These are phyloP conservation scores for Globisporangium rhizosaccharum DNA, from an alignment of 352 stramenopile genomes.

Conservation along the genomic window DNA sequence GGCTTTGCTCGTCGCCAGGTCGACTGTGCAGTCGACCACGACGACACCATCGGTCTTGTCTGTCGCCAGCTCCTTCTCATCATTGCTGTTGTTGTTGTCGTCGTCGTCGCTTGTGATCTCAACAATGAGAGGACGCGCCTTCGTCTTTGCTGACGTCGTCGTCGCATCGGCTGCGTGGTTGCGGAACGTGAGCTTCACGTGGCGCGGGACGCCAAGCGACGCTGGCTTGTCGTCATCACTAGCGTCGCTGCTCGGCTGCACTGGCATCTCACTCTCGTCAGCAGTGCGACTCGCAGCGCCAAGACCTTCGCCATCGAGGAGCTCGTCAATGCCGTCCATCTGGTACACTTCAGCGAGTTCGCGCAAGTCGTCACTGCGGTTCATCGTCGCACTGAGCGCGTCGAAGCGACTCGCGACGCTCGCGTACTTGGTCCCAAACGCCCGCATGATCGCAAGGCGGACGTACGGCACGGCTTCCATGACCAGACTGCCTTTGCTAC, in stretches of 20 bases:
- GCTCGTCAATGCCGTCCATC: slow-evolving; percentile 72
- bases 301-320: slow-evolving; percentile 35
- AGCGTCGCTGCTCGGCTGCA: slow-evolving; percentile 7
- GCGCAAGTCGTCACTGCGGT: slow-evolving; percentile 53
- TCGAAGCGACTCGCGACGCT: slow-evolving; percentile 48
- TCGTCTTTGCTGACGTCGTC: slow-evolving; percentile 19
- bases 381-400: slow-evolving; percentile 30
- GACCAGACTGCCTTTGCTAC: slow-evolving; percentile 46
- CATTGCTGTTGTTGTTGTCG: not conserved
- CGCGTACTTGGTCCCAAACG: slow-evolving; percentile 30
- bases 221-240: slow-evolving; percentile 11
- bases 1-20: slow-evolving; percentile 35
- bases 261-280: not conserved
- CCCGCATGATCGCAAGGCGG: slow-evolving; percentile 42
- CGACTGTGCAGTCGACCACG: slow-evolving; percentile 35
- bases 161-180: slow-evolving; percentile 14
- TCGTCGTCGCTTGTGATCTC: slow-evolving; percentile 44
- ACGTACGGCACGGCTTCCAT: slow-evolving; percentile 80
- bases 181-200: slow-evolving; percentile 41
- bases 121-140: slow-evolving; percentile 42
- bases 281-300: not conserved
- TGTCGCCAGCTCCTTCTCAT: not conserved
- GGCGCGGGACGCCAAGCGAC: slow-evolving; percentile 13
- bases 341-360: slow-evolving; percentile 72
- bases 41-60: slow-evolving; percentile 11